Percentiles rank a stretch among this genome's conserved stretches.
Evolutionary conservation across 2,329 filamentous ascomycete species (phyloP).

Genomic region (Ciborinia camelliae): DNA sequence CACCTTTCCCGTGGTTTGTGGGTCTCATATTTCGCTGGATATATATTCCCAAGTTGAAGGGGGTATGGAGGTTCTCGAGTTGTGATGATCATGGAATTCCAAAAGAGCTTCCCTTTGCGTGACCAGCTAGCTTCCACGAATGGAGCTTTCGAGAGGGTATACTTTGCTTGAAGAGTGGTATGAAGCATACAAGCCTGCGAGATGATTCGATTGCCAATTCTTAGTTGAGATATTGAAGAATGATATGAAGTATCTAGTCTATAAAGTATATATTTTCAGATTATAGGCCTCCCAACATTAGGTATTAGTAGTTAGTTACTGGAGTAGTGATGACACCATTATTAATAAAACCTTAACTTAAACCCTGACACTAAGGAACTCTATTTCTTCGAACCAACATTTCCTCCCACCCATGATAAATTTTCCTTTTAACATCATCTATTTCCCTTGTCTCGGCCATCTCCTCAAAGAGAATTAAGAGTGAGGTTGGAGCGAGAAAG

Average conservation of each 20-base stretch:
- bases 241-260: too few species aligned
- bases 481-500: too few species aligned
- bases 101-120: slow-evolving; percentile 41
- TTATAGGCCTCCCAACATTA: too few species aligned
- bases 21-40: slow-evolving; percentile 37
- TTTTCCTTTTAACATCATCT: not conserved
- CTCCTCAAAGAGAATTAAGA: too few species aligned
- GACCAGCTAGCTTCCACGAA: slow-evolving; percentile 5
- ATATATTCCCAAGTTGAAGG: slow-evolving; percentile 38
- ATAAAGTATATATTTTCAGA: too few species aligned
- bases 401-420: not conserved
- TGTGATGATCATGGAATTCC: slow-evolving; percentile 38
- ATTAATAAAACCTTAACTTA: not conserved
- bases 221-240: too few species aligned
- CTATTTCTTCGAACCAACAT: not conserved
- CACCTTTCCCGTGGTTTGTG: slow-evolving; percentile 35
- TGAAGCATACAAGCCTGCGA: too few species aligned
- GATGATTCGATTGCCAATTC: too few species aligned
- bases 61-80: slow-evolving; percentile 40
- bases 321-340: not conserved
- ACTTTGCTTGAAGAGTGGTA: not conserved
- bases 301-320: too few species aligned
- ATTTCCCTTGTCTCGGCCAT: not conserved
- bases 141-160: not conserved
- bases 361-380: too few species aligned